phyloP scores from a whole-genome alignment of 306 rosid genomes.

The Prunus dulcis region DNA sequence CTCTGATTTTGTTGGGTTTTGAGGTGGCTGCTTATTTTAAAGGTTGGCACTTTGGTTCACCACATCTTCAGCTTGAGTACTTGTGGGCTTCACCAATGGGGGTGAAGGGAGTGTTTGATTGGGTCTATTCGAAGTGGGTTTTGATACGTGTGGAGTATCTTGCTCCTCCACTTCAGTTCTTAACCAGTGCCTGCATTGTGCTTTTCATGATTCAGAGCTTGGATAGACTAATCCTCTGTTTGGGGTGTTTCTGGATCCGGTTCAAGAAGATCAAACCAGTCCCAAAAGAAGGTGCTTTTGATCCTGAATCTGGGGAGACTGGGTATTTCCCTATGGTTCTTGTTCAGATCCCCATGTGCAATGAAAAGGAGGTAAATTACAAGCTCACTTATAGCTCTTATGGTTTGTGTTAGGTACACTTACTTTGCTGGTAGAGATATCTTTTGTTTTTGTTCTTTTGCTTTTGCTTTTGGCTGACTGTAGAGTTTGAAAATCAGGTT shows the following conservation, averaged over 20 bases:
- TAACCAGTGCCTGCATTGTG: slow-evolving; percentile 67
- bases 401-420: neutral
- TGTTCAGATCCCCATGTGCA: slow-evolving; percentile 98
- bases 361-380: slow-evolving; percentile 68
- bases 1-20: slow-evolving; percentile 53
- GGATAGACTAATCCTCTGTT: slow-evolving; percentile 71
- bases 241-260: slow-evolving; percentile 89
- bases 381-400: too few relatives aligned
- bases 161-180: slow-evolving; percentile 80
- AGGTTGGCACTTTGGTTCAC: slow-evolving; percentile 75
- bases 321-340: slow-evolving; percentile 82
- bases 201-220: slow-evolving; percentile 76
- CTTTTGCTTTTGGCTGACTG: slow-evolving; percentile 17
- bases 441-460: neutral
- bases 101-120: slow-evolving; percentile 53
- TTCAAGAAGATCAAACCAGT: slow-evolving; percentile 71
- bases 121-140: slow-evolving; percentile 68
- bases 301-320: slow-evolving; percentile 69
- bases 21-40: slow-evolving; percentile 69
- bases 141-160: slow-evolving; percentile 61
- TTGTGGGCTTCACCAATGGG: slow-evolving; percentile 53
- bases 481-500: slow-evolving; percentile 43
- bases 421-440: neutral
- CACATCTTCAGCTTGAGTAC: slow-evolving; percentile 38
- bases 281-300: slow-evolving; percentile 46